These are phyloP conservation scores for Blastomyces silverae DNA, from an alignment of 2,329 filamentous ascomycete species.

Conservation along the genomic window DNA sequence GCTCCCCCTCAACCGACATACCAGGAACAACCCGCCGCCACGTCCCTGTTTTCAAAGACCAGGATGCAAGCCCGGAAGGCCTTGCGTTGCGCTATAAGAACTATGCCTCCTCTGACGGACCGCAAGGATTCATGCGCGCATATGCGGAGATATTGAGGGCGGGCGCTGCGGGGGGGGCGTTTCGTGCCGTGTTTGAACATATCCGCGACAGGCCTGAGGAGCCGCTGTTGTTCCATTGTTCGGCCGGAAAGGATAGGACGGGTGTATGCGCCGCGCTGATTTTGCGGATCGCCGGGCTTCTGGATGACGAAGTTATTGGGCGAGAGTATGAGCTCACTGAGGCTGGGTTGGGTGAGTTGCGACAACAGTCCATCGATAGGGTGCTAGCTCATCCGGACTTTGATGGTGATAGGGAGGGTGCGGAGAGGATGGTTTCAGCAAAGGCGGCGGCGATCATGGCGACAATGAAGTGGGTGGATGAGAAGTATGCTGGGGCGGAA, in stretches of 20 bases:
- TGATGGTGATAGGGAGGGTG: constrained; percentile 40
- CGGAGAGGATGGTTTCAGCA: constrained; percentile 41
- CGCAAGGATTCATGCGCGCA: constrained; percentile 58
- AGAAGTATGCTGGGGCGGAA: constrained; percentile 58
- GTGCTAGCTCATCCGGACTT: constrained; percentile 47
- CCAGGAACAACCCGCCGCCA: constrained; percentile 51
- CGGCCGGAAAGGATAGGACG: constrained; percentile 70
- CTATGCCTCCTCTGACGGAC: constrained; percentile 52
- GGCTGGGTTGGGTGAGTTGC: constrained; percentile 39
- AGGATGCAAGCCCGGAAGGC: constrained; percentile 59
- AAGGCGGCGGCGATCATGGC: constrained; percentile 48
- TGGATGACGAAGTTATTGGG: constrained; percentile 51
- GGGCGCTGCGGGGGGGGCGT: constrained; percentile 50
- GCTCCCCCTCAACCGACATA: constrained; percentile 41
- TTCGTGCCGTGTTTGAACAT: constrained; percentile 54
- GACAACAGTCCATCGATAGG: constrained; percentile 46
- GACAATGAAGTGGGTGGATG: constrained; percentile 50
- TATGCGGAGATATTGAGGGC: constrained; percentile 64
- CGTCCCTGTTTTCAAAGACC: constrained; percentile 58
- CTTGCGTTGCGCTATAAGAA: constrained; percentile 55
- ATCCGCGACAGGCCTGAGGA: constrained; percentile 42
- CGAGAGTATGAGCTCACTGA: constrained; percentile 26
- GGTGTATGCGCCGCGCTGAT: constrained; percentile 63
- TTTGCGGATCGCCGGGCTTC: constrained; percentile 57
- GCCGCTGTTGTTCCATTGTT: constrained; percentile 64